A percentile compares a stretch with the other conserved stretches of the same genome.
phyloP scores from a whole-genome alignment of 495 filamentous ascomycete genomes.

The Chaetomium fimeti region DNA sequence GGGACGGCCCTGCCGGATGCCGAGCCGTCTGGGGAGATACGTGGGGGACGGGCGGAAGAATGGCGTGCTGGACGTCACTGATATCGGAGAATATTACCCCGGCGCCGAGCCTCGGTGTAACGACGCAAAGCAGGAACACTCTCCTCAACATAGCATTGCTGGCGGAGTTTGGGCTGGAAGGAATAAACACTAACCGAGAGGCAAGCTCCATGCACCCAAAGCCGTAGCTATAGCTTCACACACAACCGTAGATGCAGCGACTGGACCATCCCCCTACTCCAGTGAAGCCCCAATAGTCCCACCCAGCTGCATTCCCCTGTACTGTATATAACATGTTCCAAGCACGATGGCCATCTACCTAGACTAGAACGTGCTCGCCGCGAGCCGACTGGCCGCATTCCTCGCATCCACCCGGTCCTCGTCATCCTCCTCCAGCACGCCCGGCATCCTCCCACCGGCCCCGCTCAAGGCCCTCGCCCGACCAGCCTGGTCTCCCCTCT shows the following conservation, averaged over 20 bases:
- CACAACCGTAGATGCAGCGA: neutral
- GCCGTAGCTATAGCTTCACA: neutral
- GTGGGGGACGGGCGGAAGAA: neutral
- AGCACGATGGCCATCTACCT: neutral
- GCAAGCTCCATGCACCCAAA: neutral
- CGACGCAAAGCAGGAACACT: too few relatives aligned
- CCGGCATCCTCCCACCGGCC: slow-evolving; percentile 55
- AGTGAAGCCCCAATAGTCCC: neutral
- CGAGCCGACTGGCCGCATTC: slow-evolving; percentile 91
- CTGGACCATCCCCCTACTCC: neutral
- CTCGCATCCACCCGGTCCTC: slow-evolving; percentile 91
- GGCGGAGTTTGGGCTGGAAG: neutral
- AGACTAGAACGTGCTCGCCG: slow-evolving; percentile 81
- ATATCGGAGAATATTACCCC: neutral
- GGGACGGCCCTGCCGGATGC: slow-evolving; percentile 23
- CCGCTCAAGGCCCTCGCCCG: slow-evolving; percentile 57
- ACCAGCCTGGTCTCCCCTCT: slow-evolving; percentile 30
- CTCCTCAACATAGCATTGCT: neutral
- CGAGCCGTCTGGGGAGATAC: slow-evolving; percentile 15
- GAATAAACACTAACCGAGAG: neutral
- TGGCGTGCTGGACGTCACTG: neutral
- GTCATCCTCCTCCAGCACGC: slow-evolving; percentile 80
- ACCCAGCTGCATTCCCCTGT: neutral
- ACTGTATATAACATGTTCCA: neutral
- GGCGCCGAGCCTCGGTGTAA: neutral